Base-by-base conservation (phyloP, 164 flowering plant species). In the Annona squamosa region DNA sequence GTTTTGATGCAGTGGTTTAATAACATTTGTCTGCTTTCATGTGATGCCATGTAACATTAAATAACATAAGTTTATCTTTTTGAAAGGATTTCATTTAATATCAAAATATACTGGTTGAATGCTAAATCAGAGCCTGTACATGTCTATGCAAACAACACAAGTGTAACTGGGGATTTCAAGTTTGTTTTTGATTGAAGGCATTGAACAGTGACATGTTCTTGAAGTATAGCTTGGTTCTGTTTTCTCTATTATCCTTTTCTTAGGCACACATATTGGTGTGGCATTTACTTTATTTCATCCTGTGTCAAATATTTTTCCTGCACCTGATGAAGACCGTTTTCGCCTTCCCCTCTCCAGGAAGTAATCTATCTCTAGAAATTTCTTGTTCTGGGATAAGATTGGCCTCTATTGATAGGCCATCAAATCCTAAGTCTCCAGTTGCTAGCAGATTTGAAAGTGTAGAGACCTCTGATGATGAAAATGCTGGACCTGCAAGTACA, bases 391-490 rank as follows among this genome's bases (percentile, higher is more conserved):
- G 63, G 18, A 13, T 75, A 67, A 85, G 86, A 72, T 77, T 81
- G 62, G 75, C 70, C 61, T 78, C 86, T 57, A 42, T 79, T 64
- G 84, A 84, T 44, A 80, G 87, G 76, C 70, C 78, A 52, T 70
- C 74, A 70, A 84, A 84, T 74, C 89, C 89, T 48, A 82, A 84
- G 74, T 80, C 88, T 1, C 63, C 81, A 2, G 77, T 75, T 76
- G 78, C 79, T 52, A 78, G 67, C 78, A 79, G 84, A 65, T 79
- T 82, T 81, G 87, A 81, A 44, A 75, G 82, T 77, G 74, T 72
- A 59, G 90, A 73, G 67, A 86, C 82, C 42, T 89, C 87, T 75
- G 89, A 85, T 41, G 89, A 87, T 45, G 93, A 87, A 69, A 86
- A 72, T 48, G 79, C 84, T 52, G 82, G 79, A 71, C 75, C 74